Conservation (phyloP, 306 rosid species). For the Malus sylvestris region DNA sequence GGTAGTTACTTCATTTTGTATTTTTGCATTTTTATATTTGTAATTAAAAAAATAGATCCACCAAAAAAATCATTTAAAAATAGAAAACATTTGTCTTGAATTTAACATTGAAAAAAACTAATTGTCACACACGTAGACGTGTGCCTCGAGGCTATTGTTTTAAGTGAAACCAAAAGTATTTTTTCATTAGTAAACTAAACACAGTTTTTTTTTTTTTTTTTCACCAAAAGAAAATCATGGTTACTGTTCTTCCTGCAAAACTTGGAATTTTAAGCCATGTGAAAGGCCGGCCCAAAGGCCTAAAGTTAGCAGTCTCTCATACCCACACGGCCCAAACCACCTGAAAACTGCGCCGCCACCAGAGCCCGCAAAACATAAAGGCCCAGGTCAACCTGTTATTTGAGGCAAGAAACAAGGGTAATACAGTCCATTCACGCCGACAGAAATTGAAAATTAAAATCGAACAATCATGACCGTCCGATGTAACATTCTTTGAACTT, state of each 20-base stretch:
- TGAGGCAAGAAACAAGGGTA: not conserved
- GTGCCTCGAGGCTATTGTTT: too few species aligned
- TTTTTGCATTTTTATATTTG: too few species aligned
- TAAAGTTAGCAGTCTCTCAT: not conserved
- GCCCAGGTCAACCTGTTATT: not conserved
- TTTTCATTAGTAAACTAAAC: not conserved
- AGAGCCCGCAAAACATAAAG: not conserved
- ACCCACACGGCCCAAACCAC: not conserved
- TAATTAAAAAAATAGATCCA: too few species aligned
- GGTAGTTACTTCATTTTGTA: too few species aligned
- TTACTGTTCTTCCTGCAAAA: not conserved
- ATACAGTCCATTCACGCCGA: not conserved
- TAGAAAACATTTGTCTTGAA: too few species aligned
- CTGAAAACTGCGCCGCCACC: not conserved
- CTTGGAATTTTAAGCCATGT: not conserved
- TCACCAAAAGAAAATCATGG: not conserved
- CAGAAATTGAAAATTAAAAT: not conserved
- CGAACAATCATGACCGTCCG: slow-evolving; percentile 19
- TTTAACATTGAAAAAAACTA: too few species aligned
- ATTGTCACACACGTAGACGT: too few species aligned
- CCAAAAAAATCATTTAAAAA: too few species aligned
- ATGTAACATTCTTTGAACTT: not conserved
- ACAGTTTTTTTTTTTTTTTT: too few species aligned
- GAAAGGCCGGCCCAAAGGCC: not conserved
- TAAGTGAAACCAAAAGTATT: not conserved